Base-by-base conservation (phyloP, 306 rosid species). In the Phaseolus lunatus region DNA sequence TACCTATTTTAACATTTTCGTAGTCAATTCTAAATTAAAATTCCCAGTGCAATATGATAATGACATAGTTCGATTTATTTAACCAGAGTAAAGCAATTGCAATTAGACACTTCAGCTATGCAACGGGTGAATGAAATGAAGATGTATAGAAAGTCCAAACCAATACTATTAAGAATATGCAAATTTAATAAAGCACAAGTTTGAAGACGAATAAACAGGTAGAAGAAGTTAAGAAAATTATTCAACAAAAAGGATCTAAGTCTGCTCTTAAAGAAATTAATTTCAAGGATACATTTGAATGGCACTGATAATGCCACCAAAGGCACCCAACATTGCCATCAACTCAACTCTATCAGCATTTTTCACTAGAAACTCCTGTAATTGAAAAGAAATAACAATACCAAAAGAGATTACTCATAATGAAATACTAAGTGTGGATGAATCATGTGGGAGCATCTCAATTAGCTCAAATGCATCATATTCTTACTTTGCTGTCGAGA, bases 321-420 rank as follows among this genome's bases (percentile, higher is more conserved):
- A 90, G 70, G 78, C 27, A 41, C 96, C 97, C 56, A 90, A 85
- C 93, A 92, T 84, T 72, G 97, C 85, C 96, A 92, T 87, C 58
- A 92, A 87, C 80, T 92, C 97, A 71, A 92, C 89, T 81, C 93
- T 87, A 81, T 92, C 93, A 24, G 93, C 96, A 79, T 71, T 88
- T 85, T 90, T 92, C 87, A 90, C 96, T 7, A 92, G 84, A 85
- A 88, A 92, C 84, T 92, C 97, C 97, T 92, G 90, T 82, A 85
- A 61, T 41, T 49, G 16, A 37, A 80, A 69, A 52, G 50, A 68
- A 56, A 72, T 50, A 58, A 44, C 23, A 62, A 73, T 18, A 65
- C 19, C 18, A 68, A 59, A 67, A 37, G 63, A 31, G 27, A 23
- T 49, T 45, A 44, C 57, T 19, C 67, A 57, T 16, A 59, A 68